These are phyloP conservation scores for Psilocybe sp. DNA, from an alignment of 768 basidiomycete genomes.

Conservation along the genomic window DNA sequence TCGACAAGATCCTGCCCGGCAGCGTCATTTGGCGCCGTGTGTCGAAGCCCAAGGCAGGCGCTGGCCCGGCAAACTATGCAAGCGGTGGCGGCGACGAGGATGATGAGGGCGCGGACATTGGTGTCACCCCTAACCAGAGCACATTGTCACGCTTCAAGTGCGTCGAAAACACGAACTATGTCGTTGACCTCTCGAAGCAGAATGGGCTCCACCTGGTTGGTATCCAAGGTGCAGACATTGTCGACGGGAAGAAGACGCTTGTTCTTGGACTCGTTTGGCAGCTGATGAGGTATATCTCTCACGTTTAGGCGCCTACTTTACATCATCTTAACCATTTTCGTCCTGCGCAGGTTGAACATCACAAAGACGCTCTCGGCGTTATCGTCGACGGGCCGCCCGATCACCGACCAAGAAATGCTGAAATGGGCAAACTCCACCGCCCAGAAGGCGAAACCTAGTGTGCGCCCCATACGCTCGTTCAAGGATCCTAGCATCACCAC, in stretches of 20 bases:
- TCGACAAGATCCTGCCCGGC: conserved; percentile 92
- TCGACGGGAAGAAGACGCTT: conserved; percentile 88
- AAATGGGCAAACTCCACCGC: conserved; percentile 95
- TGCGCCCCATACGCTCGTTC: conserved; percentile 80
- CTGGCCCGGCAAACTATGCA: conserved; percentile 37
- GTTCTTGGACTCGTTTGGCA: conserved; percentile 98
- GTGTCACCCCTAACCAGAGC: conserved; percentile 80
- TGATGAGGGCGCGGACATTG: conserved; percentile 77
- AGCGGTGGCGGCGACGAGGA: conserved; percentile 40
- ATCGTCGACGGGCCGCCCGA: conserved; percentile 73
- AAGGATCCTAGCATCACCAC: conserved; percentile 90
- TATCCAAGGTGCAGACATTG: conserved; percentile 96
- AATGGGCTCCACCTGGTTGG: conserved; percentile 95
- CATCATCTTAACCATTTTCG: not conserved
- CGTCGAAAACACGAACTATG: conserved; percentile 98
- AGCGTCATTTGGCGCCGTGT: conserved; percentile 94
- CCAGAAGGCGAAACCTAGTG: conserved; percentile 59
- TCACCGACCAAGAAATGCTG: conserved; percentile 91
- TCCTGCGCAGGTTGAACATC: conserved; percentile 70
- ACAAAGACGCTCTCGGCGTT: conserved; percentile 83
- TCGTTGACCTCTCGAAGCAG: conserved; percentile 87
- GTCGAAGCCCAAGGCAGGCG: conserved; percentile 84
- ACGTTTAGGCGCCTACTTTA: not conserved
- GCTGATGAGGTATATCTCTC: conserved; percentile 72
- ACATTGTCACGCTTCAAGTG: conserved; percentile 93